phyloP scores from a whole-genome alignment of 169 alveolate genomes.

The Babesia caballi region DNA sequence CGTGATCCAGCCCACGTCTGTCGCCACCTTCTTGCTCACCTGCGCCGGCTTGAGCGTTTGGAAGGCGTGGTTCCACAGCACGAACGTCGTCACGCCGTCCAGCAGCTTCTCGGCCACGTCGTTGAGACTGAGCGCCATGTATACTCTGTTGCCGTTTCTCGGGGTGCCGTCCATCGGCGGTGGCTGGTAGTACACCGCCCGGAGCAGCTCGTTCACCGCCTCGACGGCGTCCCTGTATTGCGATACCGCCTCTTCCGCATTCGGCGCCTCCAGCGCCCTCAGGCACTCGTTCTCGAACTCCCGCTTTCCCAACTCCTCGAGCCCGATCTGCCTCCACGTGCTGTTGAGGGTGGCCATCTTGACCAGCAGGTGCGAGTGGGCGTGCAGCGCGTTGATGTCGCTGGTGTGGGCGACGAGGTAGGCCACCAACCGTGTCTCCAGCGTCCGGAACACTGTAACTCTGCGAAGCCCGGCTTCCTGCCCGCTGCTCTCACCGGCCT shows the following conservation, averaged over 20 bases:
- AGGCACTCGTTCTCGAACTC: background rate
- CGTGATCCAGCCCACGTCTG: background rate
- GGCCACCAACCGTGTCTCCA: slow-evolving; percentile 10
- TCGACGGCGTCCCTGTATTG: background rate
- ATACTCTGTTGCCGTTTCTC: background rate
- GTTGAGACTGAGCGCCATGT: background rate
- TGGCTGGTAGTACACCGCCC: background rate
- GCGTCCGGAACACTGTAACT: background rate
- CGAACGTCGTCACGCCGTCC: background rate
- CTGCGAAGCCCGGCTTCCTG: background rate
- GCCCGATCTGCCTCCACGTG: background rate
- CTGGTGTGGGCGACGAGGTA: background rate
- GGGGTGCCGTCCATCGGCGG: background rate
- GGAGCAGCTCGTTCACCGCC: slow-evolving; percentile 8
- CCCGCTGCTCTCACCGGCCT: background rate
- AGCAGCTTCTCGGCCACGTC: background rate
- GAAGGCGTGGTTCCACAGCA: slow-evolving; percentile 22
- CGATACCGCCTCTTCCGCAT: background rate
- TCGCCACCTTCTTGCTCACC: background rate
- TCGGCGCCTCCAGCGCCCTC: background rate
- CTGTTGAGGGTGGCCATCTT: slow-evolving; percentile 16
- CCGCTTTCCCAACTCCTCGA: background rate
- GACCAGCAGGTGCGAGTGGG: slow-evolving; percentile 18
- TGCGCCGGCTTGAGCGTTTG: background rate
- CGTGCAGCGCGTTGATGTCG: slow-evolving; percentile 16